phyloP scores from a whole-genome alignment of 257 asterid genomes.

The Petunia axillaris region DNA sequence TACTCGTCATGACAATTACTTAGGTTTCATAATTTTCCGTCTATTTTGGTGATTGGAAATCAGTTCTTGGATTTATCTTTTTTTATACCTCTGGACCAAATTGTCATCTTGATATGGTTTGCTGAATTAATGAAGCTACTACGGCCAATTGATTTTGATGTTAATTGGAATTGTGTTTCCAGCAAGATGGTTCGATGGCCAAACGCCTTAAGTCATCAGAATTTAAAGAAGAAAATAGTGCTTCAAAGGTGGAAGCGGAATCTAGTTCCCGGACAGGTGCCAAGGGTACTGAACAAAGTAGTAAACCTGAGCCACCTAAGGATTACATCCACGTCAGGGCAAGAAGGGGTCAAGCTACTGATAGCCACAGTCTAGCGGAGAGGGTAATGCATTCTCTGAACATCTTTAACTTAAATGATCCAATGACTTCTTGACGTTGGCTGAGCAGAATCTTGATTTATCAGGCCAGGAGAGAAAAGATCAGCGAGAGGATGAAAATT shows the following conservation, averaged over 20 bases:
- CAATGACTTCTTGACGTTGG: not conserved
- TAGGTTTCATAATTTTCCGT: not conserved
- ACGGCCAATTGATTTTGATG: not conserved
- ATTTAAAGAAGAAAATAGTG: constrained; percentile 42
- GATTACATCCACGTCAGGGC: constrained; percentile 96
- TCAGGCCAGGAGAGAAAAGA: constrained; percentile 93
- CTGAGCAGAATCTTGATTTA: constrained; percentile 19
- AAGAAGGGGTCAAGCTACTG: constrained; percentile 97
- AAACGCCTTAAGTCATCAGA: constrained; percentile 53
- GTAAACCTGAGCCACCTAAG: constrained; percentile 73
- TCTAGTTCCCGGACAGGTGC: constrained; percentile 52
- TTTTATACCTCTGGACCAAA: not conserved
- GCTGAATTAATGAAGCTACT: not conserved
- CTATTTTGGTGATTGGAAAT: not conserved
- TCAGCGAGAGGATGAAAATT: constrained; percentile 95
- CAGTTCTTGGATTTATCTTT: not conserved
- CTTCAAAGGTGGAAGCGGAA: constrained; percentile 57
- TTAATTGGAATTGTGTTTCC: not conserved
- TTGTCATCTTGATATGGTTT: not conserved
- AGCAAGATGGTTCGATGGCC: constrained; percentile 50
- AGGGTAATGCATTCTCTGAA: constrained; percentile 50
- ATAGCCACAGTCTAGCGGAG: constrained; percentile 95
- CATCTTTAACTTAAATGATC: constrained; percentile 3
- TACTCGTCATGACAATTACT: not conserved
- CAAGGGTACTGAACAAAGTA: constrained; percentile 54